Evolutionary conservation across 2,329 filamentous ascomycete species (phyloP).

Genomic region (Pyrenophora teres): DNA sequence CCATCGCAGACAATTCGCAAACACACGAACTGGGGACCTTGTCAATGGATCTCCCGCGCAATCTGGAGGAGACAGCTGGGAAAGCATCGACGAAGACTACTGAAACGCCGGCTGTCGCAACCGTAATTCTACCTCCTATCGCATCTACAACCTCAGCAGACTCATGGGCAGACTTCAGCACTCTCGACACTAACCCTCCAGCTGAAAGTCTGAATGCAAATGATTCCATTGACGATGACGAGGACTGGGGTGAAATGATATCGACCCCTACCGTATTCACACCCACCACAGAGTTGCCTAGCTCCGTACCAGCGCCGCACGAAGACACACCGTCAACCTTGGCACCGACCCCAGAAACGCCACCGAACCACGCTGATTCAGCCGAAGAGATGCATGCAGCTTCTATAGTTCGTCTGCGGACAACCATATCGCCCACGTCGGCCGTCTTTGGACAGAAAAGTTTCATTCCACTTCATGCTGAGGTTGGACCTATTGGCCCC

Average conservation of each 20-base stretch:
- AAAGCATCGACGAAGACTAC: slow-evolving; percentile 16
- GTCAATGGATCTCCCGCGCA: slow-evolving; percentile 11
- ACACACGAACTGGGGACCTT: slow-evolving; percentile 24
- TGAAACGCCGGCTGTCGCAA: slow-evolving; percentile 25
- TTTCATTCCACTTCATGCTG: slow-evolving; percentile 32
- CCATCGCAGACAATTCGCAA: slow-evolving; percentile 22
- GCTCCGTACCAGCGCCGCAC: slow-evolving; percentile 7
- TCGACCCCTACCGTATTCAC: slow-evolving; percentile 40
- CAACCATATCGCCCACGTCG: slow-evolving; percentile 42
- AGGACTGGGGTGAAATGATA: slow-evolving; percentile 50
- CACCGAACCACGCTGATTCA: slow-evolving; percentile 13
- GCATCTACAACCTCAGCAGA: slow-evolving; percentile 12
- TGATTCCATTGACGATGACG: slow-evolving; percentile 31
- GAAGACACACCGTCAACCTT: slow-evolving; percentile 18
- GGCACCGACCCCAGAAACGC: slow-evolving; percentile 18
- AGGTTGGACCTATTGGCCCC: slow-evolving; percentile 39
- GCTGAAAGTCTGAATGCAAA: slow-evolving; percentile 5
- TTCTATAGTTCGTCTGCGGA: slow-evolving; percentile 39
- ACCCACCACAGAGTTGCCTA: slow-evolving; percentile 20
- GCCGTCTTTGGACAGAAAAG: slow-evolving; percentile 36
- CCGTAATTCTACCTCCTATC: slow-evolving; percentile 14
- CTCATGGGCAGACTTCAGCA: slow-evolving; percentile 22
- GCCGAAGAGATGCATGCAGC: slow-evolving; percentile 31
- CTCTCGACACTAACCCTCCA: slow-evolving; percentile 17
- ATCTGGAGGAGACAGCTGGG: slow-evolving; percentile 17